phyloP scores from a whole-genome alignment of 2,329 filamentous ascomycete genomes.

The Phialocephala sp. region DNA sequence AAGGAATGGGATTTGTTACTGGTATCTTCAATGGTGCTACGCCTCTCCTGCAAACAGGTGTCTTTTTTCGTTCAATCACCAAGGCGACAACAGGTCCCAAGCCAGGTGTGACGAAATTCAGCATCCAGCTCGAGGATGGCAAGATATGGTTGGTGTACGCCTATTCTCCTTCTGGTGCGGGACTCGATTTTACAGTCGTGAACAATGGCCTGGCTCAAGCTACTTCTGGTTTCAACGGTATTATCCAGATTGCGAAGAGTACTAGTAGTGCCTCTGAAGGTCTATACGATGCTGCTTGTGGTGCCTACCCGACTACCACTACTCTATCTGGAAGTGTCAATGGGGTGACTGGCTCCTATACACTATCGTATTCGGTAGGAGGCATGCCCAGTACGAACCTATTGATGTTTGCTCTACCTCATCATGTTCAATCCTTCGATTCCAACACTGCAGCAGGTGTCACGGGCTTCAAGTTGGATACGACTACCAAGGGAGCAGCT shows the following conservation, averaged over 20 bases:
- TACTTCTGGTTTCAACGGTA: conserved; percentile 72
- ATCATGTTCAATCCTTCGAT: conserved; percentile 82
- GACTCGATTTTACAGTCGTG: conserved; percentile 70
- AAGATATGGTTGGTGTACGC: conserved; percentile 83
- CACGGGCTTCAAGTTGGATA: conserved; percentile 67
- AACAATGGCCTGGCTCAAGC: conserved; percentile 71
- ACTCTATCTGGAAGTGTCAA: conserved; percentile 66
- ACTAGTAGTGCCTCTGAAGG: conserved; percentile 65
- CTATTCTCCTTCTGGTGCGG: conserved; percentile 60
- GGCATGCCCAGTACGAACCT: conserved; percentile 66
- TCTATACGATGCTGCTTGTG: conserved; percentile 76
- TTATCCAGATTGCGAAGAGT: conserved; percentile 84
- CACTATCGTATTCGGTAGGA: conserved; percentile 72
- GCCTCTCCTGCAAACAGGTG: conserved; percentile 75
- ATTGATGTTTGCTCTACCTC: conserved; percentile 87
- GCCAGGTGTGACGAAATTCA: conserved; percentile 76
- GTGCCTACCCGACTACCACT: conserved; percentile 72
- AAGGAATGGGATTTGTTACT: conserved; percentile 89
- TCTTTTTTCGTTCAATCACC: conserved; percentile 75
- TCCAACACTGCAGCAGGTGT: conserved; percentile 53
- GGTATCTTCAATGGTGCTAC: conserved; percentile 73
- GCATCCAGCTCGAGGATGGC: conserved; percentile 72
- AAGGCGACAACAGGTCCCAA: conserved; percentile 61
- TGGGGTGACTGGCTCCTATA: conserved; percentile 71
- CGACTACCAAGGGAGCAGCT: conserved; percentile 84